Conservation (phyloP, 192 early-diverging fungal species). For the Chytriomyces sp. region DNA sequence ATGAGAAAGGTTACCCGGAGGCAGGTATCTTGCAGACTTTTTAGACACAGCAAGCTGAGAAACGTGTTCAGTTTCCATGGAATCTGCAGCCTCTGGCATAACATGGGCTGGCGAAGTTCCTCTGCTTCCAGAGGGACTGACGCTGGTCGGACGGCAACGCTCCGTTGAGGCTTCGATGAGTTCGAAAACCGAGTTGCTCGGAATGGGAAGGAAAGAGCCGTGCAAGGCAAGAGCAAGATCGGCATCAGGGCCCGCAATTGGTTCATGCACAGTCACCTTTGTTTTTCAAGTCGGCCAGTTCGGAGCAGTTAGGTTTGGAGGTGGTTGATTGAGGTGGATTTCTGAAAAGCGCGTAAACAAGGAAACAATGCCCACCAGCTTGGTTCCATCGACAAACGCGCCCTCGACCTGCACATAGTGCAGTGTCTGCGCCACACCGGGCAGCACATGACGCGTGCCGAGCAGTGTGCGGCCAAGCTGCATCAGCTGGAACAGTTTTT, state of each 20-base stretch:
- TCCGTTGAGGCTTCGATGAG: neutral
- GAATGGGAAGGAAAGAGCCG: conserved; percentile 84
- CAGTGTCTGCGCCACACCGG: conserved; percentile 71
- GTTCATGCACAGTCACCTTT: conserved; percentile 83
- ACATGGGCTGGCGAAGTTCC: too few relatives aligned
- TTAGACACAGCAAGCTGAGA: too few relatives aligned
- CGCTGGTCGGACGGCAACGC: too few relatives aligned
- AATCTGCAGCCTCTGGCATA: too few relatives aligned
- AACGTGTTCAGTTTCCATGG: too few relatives aligned
- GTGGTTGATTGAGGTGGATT: too few relatives aligned
- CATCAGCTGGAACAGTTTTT: conserved; percentile 63
- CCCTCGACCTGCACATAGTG: conserved; percentile 80
- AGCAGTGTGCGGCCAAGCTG: conserved; percentile 84
- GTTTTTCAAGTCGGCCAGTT: too few relatives aligned
- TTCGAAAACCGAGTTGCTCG: conserved; percentile 33
- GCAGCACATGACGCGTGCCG: conserved; percentile 82
- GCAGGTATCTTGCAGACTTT: too few relatives aligned
- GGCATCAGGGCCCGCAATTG: conserved; percentile 82
- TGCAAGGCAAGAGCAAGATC: conserved; percentile 84
- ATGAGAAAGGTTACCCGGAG: too few relatives aligned
- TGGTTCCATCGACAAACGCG: conserved; percentile 92
- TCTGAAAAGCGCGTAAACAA: neutral
- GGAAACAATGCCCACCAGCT: conserved; percentile 58
- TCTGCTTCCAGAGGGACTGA: too few relatives aligned
- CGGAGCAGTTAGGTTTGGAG: too few relatives aligned